Percentiles rank a stretch among this genome's conserved stretches.
Evolutionary conservation across 2,329 filamentous ascomycete genomes (phyloP).

Genomic region (Fusarium coicis): DNA sequence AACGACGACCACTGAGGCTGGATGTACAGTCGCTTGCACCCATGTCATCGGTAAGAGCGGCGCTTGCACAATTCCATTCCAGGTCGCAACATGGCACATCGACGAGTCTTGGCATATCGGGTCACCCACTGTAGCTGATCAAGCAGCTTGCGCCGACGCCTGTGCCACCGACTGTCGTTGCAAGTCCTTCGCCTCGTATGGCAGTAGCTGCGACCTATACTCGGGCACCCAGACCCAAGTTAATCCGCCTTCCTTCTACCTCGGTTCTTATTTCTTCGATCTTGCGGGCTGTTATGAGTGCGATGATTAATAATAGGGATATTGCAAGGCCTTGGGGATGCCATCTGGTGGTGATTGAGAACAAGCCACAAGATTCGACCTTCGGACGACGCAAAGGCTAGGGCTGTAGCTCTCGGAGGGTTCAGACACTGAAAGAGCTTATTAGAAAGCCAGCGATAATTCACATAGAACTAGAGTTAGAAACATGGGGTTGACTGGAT

Average conservation of each 20-base stretch:
- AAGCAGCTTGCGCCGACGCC: not conserved
- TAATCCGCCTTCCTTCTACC: not conserved
- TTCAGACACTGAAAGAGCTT: not conserved
- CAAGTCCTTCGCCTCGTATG: not conserved
- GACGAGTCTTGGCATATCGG: not conserved
- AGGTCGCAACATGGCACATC: not conserved
- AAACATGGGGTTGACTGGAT: not conserved
- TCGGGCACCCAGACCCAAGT: not conserved
- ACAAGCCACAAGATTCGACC: not conserved
- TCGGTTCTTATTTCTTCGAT: not conserved
- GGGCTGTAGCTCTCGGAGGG: not conserved
- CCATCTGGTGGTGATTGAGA: too few relatives aligned
- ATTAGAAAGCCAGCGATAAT: not conserved
- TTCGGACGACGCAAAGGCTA: too few relatives aligned
- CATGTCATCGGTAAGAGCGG: not conserved
- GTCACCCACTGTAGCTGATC: not conserved
- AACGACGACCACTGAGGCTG: not conserved
- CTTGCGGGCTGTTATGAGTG: not conserved
- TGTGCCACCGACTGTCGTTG: not conserved
- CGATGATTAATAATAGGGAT: not conserved
- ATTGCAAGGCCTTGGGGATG: too few relatives aligned
- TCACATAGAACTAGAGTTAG: accelerated
- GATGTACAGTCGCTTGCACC: not conserved
- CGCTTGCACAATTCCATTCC: not conserved
- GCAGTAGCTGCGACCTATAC: not conserved